These are phyloP conservation scores for Scedosporium apiospermum DNA, from an alignment of 2,329 filamentous ascomycete species.

Conservation along the genomic window DNA sequence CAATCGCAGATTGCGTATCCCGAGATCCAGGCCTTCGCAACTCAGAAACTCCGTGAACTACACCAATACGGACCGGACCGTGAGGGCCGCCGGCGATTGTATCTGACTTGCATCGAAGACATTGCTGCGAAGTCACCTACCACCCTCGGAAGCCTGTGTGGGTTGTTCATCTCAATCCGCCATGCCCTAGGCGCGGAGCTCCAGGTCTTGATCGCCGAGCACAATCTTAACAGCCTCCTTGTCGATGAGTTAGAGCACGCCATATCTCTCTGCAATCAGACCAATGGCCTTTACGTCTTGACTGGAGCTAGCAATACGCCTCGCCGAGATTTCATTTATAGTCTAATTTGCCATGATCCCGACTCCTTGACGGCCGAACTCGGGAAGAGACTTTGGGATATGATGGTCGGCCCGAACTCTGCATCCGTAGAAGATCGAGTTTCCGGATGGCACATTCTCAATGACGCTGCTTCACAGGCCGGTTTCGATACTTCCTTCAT, in stretches of 20 bases:
- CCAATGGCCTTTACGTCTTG: constrained; percentile 22
- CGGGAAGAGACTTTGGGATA: constrained; percentile 59
- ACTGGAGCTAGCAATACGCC: constrained; percentile 38
- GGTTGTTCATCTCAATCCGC: constrained; percentile 42
- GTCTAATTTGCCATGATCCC: constrained; percentile 52
- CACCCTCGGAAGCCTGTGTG: constrained; percentile 65
- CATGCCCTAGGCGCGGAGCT: constrained; percentile 40
- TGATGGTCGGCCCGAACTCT: constrained; percentile 57
- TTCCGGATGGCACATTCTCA: constrained; percentile 60
- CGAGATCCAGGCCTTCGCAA: constrained; percentile 55
- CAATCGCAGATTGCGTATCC: constrained; percentile 47
- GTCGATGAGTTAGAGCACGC: constrained; percentile 56
- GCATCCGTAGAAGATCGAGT: constrained; percentile 51
- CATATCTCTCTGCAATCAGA: constrained; percentile 27
- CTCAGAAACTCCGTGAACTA: constrained; percentile 51
- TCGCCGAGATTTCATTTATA: constrained; percentile 47
- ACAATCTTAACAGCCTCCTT: constrained; percentile 51
- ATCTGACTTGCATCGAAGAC: constrained; percentile 57
- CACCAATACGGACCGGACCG: constrained; percentile 42
- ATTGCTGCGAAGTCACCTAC: constrained; percentile 53
- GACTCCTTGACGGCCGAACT: constrained; percentile 52
- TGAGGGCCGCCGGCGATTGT: constrained; percentile 52
- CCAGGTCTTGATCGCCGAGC: constrained; percentile 46
- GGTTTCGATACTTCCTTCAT: constrained; percentile 47
- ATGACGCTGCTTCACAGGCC: constrained; percentile 30